These are phyloP conservation scores for Tulasnella sp. DNA, from an alignment of 768 basidiomycete genomes.

Conservation along the genomic window DNA sequence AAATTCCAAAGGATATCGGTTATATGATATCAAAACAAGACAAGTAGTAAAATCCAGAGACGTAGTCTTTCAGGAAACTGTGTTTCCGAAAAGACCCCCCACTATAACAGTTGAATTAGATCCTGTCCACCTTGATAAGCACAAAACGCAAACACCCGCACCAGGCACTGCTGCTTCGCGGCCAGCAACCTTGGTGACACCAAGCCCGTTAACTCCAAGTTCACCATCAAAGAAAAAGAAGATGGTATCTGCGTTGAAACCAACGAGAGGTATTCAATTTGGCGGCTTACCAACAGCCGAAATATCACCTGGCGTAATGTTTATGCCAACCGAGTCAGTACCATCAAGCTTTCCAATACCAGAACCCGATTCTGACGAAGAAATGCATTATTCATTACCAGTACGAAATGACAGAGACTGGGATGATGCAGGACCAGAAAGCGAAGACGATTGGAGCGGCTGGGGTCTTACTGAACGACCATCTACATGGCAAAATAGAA, in stretches of 20 bases:
- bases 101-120: background rate
- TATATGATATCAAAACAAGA: slow-evolving; percentile 2
- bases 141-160: background rate
- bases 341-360: too few relatives aligned
- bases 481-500: too few relatives aligned
- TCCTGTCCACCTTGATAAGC: background rate
- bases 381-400: too few relatives aligned
- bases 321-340: too few relatives aligned
- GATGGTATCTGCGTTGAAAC: too few relatives aligned
- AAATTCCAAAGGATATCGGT: slow-evolving; percentile 22
- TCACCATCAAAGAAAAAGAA: background rate
- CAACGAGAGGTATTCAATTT: background rate
- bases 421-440: too few relatives aligned
- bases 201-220: background rate
- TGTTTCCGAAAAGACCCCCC: background rate
- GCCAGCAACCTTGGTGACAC: background rate
- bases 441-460: too few relatives aligned
- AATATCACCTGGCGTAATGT: too few relatives aligned
- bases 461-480: too few relatives aligned
- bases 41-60: background rate
- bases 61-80: background rate
- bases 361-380: too few relatives aligned
- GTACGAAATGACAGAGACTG: too few relatives aligned
- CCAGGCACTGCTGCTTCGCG: background rate
- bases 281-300: too few relatives aligned